Evolutionary conservation across 75 land plant species (phyloP).

Genomic region (Larix kaempferi): DNA sequence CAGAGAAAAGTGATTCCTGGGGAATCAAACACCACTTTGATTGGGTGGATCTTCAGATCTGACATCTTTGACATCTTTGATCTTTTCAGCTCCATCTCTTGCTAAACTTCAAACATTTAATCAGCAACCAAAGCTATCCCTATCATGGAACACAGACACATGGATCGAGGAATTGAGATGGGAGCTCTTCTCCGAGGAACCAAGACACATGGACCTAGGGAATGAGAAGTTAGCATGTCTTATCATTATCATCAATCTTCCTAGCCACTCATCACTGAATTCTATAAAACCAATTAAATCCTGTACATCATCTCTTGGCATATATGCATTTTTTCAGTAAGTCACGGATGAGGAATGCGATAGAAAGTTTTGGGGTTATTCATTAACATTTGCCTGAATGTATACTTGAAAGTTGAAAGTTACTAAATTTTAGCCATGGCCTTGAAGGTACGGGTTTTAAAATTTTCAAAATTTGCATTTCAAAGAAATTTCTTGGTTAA

Average conservation of each 20-base stretch:
- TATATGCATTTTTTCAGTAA: not conserved
- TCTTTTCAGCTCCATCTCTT: not conserved
- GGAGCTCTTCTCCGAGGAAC: not conserved
- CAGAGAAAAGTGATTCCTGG: too few species aligned
- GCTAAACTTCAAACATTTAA: not conserved
- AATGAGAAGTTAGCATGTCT: not conserved
- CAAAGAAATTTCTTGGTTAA: not conserved
- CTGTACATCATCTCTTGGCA: not conserved
- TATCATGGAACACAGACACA: not conserved
- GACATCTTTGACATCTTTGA: not conserved
- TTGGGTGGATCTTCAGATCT: not conserved
- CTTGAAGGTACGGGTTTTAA: not conserved
- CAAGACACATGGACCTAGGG: not conserved
- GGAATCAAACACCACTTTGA: not conserved
- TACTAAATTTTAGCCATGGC: not conserved
- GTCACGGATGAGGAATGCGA: not conserved
- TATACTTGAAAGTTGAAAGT: not conserved
- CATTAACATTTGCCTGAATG: not conserved
- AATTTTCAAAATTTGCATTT: not conserved
- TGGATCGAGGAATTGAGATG: not conserved
- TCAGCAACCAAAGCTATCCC: not conserved
- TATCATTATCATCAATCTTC: not conserved
- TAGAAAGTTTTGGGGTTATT: not conserved
- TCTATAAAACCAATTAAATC: not conserved
- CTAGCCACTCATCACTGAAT: not conserved